Evolutionary conservation across 345 rosid genomes (phyloP).

Genomic region (Reutealis trisperma): DNA sequence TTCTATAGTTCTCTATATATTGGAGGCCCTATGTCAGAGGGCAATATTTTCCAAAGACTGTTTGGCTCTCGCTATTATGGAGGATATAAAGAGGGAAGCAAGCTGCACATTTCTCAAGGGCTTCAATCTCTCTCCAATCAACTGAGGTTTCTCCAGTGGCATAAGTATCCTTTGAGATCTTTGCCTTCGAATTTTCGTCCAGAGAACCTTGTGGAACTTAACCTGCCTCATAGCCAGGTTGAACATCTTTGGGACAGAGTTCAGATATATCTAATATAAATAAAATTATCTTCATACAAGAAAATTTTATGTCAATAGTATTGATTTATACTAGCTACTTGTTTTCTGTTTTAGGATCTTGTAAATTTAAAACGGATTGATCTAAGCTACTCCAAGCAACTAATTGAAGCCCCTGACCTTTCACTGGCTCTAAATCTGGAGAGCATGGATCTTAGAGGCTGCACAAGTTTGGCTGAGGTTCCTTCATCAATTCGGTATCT

Average conservation of each 20-base stretch:
- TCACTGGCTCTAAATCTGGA: background rate
- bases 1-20: background rate
- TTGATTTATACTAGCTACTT: background rate
- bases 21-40: background rate
- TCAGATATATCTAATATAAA: background rate
- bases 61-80: background rate
- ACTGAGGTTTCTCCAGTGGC: constrained; percentile 13
- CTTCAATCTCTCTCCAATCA: constrained; percentile 12
- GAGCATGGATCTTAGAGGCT: background rate
- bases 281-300: background rate
- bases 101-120: background rate
- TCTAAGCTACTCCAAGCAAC: background rate
- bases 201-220: constrained; percentile 11
- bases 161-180: constrained; percentile 2
- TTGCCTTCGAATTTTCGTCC: constrained; percentile 5
- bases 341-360: background rate
- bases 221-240: background rate
- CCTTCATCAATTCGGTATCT: constrained; percentile 8
- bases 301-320: background rate
- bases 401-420: constrained; percentile 1
- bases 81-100: background rate
- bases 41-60: background rate
- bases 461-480: constrained; percentile 7
- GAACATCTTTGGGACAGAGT: background rate
- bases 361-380: constrained; percentile 4